A percentile compares a stretch with the other conserved stretches of the same genome.
Evolutionary conservation across 176 grass and related monocot species (phyloP).

Genomic region (Aegilops tauschii): DNA sequence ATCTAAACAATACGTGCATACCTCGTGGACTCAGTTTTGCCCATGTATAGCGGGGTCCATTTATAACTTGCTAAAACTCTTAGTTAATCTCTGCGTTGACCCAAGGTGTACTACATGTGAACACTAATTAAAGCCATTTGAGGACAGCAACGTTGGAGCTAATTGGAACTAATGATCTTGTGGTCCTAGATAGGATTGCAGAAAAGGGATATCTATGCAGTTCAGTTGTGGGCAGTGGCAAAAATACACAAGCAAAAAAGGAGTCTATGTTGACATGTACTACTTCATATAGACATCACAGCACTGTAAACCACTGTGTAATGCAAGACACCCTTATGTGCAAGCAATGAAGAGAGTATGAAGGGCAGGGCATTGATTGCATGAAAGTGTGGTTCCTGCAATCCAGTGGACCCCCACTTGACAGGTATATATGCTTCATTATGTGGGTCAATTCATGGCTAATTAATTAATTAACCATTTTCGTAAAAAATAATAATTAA

Average conservation of each 20-base stretch:
- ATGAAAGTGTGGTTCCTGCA: constrained; percentile 5
- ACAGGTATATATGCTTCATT: neutral
- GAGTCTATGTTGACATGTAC: neutral
- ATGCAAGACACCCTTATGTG: constrained; percentile 10
- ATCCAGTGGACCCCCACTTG: neutral
- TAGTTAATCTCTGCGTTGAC: neutral
- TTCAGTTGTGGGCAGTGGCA: too few relatives aligned
- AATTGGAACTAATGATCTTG: neutral
- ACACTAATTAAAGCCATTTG: neutral
- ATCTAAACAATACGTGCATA: neutral
- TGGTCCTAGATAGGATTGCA: neutral
- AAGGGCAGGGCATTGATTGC: neutral
- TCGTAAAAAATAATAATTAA: too few relatives aligned
- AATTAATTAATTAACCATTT: neutral
- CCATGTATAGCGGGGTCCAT: neutral
- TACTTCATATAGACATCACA: constrained; percentile 2
- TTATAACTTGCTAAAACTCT: too few relatives aligned
- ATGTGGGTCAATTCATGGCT: neutral
- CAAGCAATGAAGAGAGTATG: neutral
- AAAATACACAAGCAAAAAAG: neutral
- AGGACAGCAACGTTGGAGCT: neutral
- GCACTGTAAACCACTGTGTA: neutral
- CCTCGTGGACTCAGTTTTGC: neutral
- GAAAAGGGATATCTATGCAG: neutral
- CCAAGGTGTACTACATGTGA: too few relatives aligned